These are phyloP conservation scores for Hyaloscypha variabilis DNA, from an alignment of 495 filamentous ascomycete species.

Conservation along the genomic window DNA sequence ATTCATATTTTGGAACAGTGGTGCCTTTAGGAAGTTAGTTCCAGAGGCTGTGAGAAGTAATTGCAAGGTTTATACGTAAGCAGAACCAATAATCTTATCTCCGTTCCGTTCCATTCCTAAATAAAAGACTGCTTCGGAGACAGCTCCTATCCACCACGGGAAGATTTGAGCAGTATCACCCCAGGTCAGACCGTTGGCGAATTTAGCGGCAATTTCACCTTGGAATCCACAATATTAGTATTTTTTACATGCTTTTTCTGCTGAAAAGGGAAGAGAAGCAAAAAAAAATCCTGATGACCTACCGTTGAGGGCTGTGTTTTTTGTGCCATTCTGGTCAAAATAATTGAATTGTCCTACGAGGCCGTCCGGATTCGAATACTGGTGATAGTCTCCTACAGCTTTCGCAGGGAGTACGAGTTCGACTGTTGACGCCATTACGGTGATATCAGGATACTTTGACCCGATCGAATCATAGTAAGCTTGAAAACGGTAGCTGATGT, in stretches of 20 bases:
- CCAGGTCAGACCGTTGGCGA: constrained; percentile 32
- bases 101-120: constrained; percentile 61
- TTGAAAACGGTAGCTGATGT: constrained; percentile 46
- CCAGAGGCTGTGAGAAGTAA: too few species aligned
- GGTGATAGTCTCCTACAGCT: constrained; percentile 42
- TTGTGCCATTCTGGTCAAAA: constrained; percentile 47
- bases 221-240: constrained; percentile 43
- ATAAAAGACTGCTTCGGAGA: constrained; percentile 57
- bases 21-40: too few species aligned
- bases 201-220: constrained; percentile 35
- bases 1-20: too few species aligned
- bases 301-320: constrained; percentile 42
- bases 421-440: constrained; percentile 45
- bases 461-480: constrained; percentile 53
- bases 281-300: too few species aligned
- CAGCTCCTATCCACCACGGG: constrained; percentile 43
- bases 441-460: constrained; percentile 48
- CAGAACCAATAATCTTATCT: constrained; percentile 48
- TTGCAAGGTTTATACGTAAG: constrained; percentile 49
- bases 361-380: constrained; percentile 50
- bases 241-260: too few species aligned
- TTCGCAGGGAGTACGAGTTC: too few species aligned
- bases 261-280: too few species aligned
- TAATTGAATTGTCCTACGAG: constrained; percentile 49
- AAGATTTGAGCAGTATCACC: constrained; percentile 24